A percentile compares a stretch with the other conserved stretches of the same genome.
Evolutionary conservation across 371 early-diverging fungal genomes (phyloP).

Genomic region (Fennellomyces sp.): DNA sequence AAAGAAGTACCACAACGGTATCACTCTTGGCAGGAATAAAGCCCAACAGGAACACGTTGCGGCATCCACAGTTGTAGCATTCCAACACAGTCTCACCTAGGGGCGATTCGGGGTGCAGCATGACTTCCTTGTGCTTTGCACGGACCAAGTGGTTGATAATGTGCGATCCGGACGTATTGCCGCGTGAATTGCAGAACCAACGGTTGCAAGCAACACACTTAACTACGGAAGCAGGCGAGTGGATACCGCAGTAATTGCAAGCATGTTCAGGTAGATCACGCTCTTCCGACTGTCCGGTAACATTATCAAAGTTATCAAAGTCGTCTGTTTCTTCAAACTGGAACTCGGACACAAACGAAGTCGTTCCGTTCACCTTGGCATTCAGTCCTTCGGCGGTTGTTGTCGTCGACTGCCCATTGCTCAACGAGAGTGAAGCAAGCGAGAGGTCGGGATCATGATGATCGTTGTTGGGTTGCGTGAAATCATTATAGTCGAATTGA

Average conservation of each 20-base stretch:
- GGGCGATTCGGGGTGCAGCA: constrained; percentile 88
- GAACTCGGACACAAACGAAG: constrained; percentile 38
- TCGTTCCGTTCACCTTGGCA: constrained; percentile 26
- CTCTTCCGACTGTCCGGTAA: constrained; percentile 37
- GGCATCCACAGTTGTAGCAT: constrained; percentile 96
- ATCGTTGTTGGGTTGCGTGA: constrained; percentile 37
- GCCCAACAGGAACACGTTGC: constrained; percentile 96
- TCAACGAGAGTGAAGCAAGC: constrained; percentile 30
- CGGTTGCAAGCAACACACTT: constrained; percentile 93
- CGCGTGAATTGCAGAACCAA: constrained; percentile 97
- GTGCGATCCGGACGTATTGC: constrained; percentile 93
- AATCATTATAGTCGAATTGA: constrained; percentile 66
- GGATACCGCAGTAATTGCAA: constrained; percentile 95
- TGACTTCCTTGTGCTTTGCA: constrained; percentile 94
- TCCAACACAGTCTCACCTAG: constrained; percentile 94
- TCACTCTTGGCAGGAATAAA: constrained; percentile 98
- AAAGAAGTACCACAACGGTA: constrained; percentile 95
- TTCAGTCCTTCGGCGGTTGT: constrained; percentile 21
- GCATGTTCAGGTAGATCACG: constrained; percentile 84
- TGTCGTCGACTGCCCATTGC: constrained; percentile 12
- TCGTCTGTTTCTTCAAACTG: constrained; percentile 56
- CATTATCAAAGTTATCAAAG: constrained; percentile 49
- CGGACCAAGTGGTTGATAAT: constrained; percentile 95
- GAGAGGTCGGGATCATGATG: constrained; percentile 39
- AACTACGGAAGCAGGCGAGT: constrained; percentile 86